Evolutionary conservation across 371 early-diverging fungal species (phyloP), one percentile per base, ranked within the genome.

Genomic region (Mortierella sp.): DNA sequence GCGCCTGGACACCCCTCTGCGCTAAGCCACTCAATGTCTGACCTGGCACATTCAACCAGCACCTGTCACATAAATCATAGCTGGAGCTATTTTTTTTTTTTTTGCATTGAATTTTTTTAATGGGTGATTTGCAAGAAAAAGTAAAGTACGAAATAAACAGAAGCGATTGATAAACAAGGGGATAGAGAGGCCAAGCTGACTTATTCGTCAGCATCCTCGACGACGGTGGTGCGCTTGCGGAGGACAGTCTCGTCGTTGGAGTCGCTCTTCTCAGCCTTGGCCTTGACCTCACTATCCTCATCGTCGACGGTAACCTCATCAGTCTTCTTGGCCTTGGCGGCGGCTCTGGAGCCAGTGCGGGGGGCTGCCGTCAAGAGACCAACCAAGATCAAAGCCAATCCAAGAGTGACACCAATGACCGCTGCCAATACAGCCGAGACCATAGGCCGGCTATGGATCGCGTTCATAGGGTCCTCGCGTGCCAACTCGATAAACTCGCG

Each of bases 361-460:
- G 82, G 79, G 13, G 76, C 76, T 22, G 84, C 76, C 10, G 77
- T 69, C 80, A 87, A 58, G 58, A 85, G 72, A 39, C 77, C 80
- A 11, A 85, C 76, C 58, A 89, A 44, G 52, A 86, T 71, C 75
- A 82, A 74, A 22, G 86, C 65, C 63, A 88, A 77, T 58, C 85
- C 71, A 37, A 88, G 48, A n/a, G 85, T 48, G 16, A 80, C 64
- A 50, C 84, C 77, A 55, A 73, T 77, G 24, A 74, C 68, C 14
- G 70, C 87, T 2, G 80, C 88, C 43, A 91, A 70, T 13, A 73
- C 76, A 9, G 77, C 90, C 24, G 90, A 89, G 39, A 89, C 86
- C 55, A 86, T 74, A 9, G 90, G 90, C 31, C 84, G 80, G 48
- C 82, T 85, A 74, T 90, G 88, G 74, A 89, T 74, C 14, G 91